Base-by-base conservation (phyloP, 2,329 filamentous ascomycete genomes). In the Epicoccum nigrum region DNA sequence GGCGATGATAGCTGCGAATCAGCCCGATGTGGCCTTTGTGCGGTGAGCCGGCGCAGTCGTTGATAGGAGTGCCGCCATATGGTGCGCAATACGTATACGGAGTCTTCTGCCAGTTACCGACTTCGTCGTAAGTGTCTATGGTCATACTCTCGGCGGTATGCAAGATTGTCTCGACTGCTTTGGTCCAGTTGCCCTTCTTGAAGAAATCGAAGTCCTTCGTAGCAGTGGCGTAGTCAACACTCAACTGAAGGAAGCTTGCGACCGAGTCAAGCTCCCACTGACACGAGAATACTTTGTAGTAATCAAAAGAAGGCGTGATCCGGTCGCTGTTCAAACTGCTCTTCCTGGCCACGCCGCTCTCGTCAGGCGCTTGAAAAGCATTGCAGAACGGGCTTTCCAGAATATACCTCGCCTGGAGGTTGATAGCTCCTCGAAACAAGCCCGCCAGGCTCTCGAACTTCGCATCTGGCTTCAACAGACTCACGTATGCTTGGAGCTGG, bases 371-470 rank as follows among this genome's bases (percentile, higher is more conserved):
- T 60, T 81, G 79, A 54, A 81, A 81, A 1, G 77, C 74, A 58
- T 82, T 81, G 71, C 79, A 81, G 63, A 78, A 81, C 0, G 79
- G 78, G 20, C 81, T 82, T 39, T 81, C 79, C 39, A 83, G 76
- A 41, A 90, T 81, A 66, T 88, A 90, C 19, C 87, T 79, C 15
- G 86, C 79, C 69, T 90, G 87, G 3, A 88, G 77, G 65, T 90
- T 90, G 68, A 90, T 87, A 1, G 87, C 81, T 1, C 87, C 87
- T 6, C 87, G 81, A 73, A 86, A 89, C 0, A 90, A 74, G 7
- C 81, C 82, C 15, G 86, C 86, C 7, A 90, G 75, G 1, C 67
- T 84, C 73, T 33, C 73, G 68, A 4, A 75, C 72, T 3, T 73
- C 2, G 51, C 64, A 15, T 80, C 79, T 2, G 79, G 71, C 43